Base-by-base conservation (phyloP, 805 yeast species). In the Nakazawaea holstii region DNA sequence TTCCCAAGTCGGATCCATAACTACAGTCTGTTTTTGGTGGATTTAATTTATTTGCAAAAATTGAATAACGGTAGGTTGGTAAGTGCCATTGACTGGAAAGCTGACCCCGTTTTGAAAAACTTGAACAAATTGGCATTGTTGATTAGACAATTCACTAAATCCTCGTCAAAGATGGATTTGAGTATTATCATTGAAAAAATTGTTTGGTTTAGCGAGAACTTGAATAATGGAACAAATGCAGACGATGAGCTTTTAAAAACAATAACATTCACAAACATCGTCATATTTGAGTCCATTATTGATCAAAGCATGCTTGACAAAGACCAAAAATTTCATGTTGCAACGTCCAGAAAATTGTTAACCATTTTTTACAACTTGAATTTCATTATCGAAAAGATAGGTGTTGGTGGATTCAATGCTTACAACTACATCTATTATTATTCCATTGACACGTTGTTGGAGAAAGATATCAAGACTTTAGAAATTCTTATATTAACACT, bases 371-470 rank as follows among this genome's bases (percentile, higher is more conserved):
- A 68, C 55, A 60, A 73, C 50, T 40, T 72, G 43, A 70, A 76
- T 52, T 79, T 73, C 51, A 64, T 81, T 8, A 55, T 80, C 26
- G 70, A 74, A 28, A 65, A 74, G 20, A 72, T 81, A 8, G 87
- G 87, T 0, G 74, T 76, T 24, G 86, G 85, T 4, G 86, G 86
- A 3, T 81, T 81, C 56, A 80, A 79, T 48, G 70, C 77, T 10
- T 84, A 79, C 59, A 80, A 80, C 54, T 83, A 79, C 59, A 77
- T 80, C 13, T 77, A 77, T 52, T 66, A 73, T 38, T 62, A 80
- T 4, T 56, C 77, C 9, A 48, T 77, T 2, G 85, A 79, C 50
- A 59, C 64, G 0, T 57, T 67, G 38, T 55, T 56, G 36, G 70
- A 59, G 48, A 54, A 59, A 38, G 63, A 61, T 42, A 46, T 52